These are phyloP conservation scores for Cryptococcus hybrid DNA, from an alignment of 1,284 basidiomycete species.

Conservation along the genomic window DNA sequence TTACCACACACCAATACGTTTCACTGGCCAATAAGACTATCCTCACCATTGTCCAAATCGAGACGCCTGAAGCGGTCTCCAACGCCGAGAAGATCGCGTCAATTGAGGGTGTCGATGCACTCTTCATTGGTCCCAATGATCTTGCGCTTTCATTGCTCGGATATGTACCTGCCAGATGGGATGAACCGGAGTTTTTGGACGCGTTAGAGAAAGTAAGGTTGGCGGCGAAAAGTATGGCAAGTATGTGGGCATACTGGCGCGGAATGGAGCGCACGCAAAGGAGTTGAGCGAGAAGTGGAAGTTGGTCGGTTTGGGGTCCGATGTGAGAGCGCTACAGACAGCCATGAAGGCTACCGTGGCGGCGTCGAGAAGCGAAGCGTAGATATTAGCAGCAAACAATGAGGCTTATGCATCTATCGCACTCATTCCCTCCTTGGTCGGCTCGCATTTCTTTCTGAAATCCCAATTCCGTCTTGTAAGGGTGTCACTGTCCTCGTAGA, in stretches of 20 bases:
- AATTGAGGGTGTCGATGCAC: constrained; percentile 23
- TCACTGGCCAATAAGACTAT: constrained; percentile 25
- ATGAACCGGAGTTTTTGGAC: constrained; percentile 25
- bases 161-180: constrained; percentile 23
- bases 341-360: constrained; percentile 9
- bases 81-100: constrained; percentile 32
- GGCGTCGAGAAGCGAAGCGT: neutral
- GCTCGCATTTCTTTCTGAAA: too few species aligned
- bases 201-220: constrained; percentile 8
- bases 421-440: too few species aligned
- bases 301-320: constrained; percentile 8
- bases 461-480: too few species aligned
- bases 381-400: too few species aligned
- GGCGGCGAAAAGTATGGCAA: too few species aligned
- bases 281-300: neutral
- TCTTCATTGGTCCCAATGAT: constrained; percentile 38
- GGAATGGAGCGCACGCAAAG: too few species aligned
- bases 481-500: too few species aligned
- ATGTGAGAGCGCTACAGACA: constrained; percentile 8
- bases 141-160: constrained; percentile 26
- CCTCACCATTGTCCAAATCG: constrained; percentile 33
- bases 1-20: constrained; percentile 29
- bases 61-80: constrained; percentile 25
- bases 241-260: too few species aligned
- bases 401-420: too few species aligned